Evolutionary conservation across 2,329 filamentous ascomycete species (phyloP), one percentile per base, ranked within the genome.

Genomic region (Fusarium sp.): DNA sequence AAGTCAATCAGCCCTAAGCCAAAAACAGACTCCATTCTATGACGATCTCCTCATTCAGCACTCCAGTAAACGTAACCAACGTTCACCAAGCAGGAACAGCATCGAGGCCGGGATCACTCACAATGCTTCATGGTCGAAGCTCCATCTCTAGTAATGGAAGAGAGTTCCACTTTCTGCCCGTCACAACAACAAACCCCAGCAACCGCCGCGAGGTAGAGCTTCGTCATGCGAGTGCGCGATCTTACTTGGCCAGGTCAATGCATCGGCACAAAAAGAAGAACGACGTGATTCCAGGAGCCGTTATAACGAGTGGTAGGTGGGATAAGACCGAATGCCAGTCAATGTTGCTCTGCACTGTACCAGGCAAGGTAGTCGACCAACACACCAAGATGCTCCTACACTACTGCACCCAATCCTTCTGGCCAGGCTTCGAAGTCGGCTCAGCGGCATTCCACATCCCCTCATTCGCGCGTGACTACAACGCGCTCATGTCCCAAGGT

Each of bases 361-460:
- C 45, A 3, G 62, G 59, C 6, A 42, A 15, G 15, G 34, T 29
- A 3, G 22, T 59, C 20, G 45, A 65, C 10, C 24, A 16, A 12
- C 62, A 65, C n/a, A 59, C 62, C 11, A 40, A 25, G 3, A 65
- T 65, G 62, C 60, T 65, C 1, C 22, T 65, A 5, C 24, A 51
- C 22, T 65, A 65, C 6, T 65, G 60, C n/a, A 65, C 22, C 4
- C 51, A 64, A 5, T 64, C 20, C 2, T 65, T 65, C 6, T 65
- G 62, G 62, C 60, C 62, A n/a, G 60, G 62, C 0, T 65, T 65
- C 6, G 60, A 59, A 24, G 18, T 44, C 2, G 62, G 62, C 0
- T 51, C 45, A 4, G 62, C 60, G 1, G 45, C 62, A 1, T 65
- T 65, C 10, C 60, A 65, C 3, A 59, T 65, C 2, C 62, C 62